These are phyloP conservation scores for Chytriomyces sp. DNA, from an alignment of 192 early-diverging fungal species.

Conservation along the genomic window DNA sequence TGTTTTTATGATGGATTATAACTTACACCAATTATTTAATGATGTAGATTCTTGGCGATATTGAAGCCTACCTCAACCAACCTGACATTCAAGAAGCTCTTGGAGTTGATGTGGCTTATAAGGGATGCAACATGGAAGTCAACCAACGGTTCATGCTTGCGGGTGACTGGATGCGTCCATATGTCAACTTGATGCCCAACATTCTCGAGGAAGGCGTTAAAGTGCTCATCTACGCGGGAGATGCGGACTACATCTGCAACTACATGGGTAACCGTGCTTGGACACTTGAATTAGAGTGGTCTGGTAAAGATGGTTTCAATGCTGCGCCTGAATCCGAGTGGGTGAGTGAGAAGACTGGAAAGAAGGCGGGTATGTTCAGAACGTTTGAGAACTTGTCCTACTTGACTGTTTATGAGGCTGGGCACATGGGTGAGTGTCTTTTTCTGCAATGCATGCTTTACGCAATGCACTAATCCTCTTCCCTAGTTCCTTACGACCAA, in stretches of 20 bases:
- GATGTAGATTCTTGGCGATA: slow-evolving; percentile 67
- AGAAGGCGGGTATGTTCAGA: slow-evolving; percentile 72
- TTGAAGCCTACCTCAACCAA: slow-evolving; percentile 80
- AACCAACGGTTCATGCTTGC: slow-evolving; percentile 78
- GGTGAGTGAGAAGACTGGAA: slow-evolving; percentile 62
- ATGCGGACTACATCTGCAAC: slow-evolving; percentile 94
- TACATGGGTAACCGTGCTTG: slow-evolving; percentile 89
- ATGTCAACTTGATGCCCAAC: slow-evolving; percentile 55
- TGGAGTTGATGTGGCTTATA: slow-evolving; percentile 72
- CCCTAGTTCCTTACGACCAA: slow-evolving; percentile 86
- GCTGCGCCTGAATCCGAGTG: slow-evolving; percentile 72
- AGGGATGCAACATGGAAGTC: slow-evolving; percentile 84
- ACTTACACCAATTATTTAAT: neutral
- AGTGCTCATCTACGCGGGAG: slow-evolving; percentile 89
- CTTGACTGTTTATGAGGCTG: slow-evolving; percentile 83
- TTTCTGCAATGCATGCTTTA: neutral
- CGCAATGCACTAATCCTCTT: neutral
- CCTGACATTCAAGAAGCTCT: slow-evolving; percentile 76
- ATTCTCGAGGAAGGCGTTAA: slow-evolving; percentile 81
- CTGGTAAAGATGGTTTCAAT: slow-evolving; percentile 72
- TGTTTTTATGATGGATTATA: neutral
- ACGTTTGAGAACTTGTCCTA: slow-evolving; percentile 77
- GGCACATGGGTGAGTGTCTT: slow-evolving; percentile 53
- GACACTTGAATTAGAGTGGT: slow-evolving; percentile 85
- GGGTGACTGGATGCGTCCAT: slow-evolving; percentile 92